Base-by-base conservation (phyloP, 331 rosid genomes). In the Spiraea crenata region DNA sequence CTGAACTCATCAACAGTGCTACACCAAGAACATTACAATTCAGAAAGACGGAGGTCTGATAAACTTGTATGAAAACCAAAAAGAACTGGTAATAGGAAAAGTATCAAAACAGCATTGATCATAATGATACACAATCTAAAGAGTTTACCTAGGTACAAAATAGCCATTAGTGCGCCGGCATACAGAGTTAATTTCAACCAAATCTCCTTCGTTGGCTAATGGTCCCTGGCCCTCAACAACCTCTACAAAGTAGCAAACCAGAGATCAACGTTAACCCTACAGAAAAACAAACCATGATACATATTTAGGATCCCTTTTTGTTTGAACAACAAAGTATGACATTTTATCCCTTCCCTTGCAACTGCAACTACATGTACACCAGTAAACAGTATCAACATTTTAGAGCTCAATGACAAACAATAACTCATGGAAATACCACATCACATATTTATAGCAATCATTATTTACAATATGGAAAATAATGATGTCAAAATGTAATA, bases 101-200 rank as follows among this genome's bases (percentile, higher is more conserved):
- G n/a, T n/a, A n/a, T n/a, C n/a, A n/a, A n/a, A n/a, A n/a, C n/a
- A n/a, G n/a, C n/a, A 35, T 20, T 35, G 35, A 3, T 63, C 37
- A 42, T 42, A 61, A 15, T 17, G 39, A 54, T 61, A 5, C 34
- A 12, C 39, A 70, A 4, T 17, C 35, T 38, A 38, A 12, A 69
- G 38, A 63, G 41, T 47, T 76, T 70, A 93, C 97, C 97, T 89
- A 77, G 87, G 85, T 78, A 93, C 99, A 83, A 93, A 93, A 71
- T 93, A 93, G 64, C 99, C 97, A 74, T 93, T 93, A 51, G 95
- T 76, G 37, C 97, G 92, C 69, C 99, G 65, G 85, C 99, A 93
- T 39, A 93, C 97, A 69, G 81, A 93, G 69, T 91, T 89, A 78
- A 93, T 77, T 80, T 93, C 85, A 42, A 89, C 96, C 65, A 79